A percentile compares a stretch with the other conserved stretches of the same genome.
These are phyloP conservation scores for Candida pini DNA, from an alignment of 805 yeast species.

Conservation along the genomic window DNA sequence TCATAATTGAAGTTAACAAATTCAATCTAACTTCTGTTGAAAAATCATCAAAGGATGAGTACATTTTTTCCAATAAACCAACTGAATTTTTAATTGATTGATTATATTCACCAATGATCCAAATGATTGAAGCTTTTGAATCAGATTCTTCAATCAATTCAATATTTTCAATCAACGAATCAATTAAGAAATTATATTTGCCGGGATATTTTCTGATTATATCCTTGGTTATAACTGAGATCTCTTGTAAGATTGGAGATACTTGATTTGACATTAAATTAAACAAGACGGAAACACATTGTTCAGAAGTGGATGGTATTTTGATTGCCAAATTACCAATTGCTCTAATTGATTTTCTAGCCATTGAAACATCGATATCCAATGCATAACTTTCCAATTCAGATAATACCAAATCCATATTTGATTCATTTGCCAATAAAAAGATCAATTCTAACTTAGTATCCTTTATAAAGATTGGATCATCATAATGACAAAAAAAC, in stretches of 20 bases:
- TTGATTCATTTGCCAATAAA: conserved; percentile 62
- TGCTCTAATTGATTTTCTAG: conserved; percentile 81
- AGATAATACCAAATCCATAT: conserved; percentile 54
- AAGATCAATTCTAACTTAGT: conserved; percentile 86
- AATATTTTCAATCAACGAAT: conserved; percentile 36
- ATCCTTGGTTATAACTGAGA: conserved; percentile 68
- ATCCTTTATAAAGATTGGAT: conserved; percentile 83
- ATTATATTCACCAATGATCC: conserved; percentile 79
- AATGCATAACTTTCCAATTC: conserved; percentile 85
- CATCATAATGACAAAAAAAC: conserved; percentile 79
- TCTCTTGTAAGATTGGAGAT: conserved; percentile 74
- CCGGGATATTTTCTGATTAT: conserved; percentile 73
- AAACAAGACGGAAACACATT: conserved; percentile 58
- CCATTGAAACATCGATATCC: conserved; percentile 81
- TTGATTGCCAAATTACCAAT: conserved; percentile 86
- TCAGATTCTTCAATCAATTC: conserved; percentile 69
- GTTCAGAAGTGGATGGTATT: conserved; percentile 52
- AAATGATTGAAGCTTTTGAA: conserved; percentile 68
- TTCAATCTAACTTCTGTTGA: conserved; percentile 69
- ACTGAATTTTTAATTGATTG: conserved; percentile 38
- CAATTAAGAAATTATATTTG: conserved; percentile 39
- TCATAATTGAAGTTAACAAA: conserved; percentile 67
- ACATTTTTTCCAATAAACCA: conserved; percentile 36
- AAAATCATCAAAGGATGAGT: conserved; percentile 51
- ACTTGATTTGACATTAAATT: conserved; percentile 60